phyloP scores from a whole-genome alignment of 176 grass and related monocot genomes.

The Saccharum spontaneum region DNA sequence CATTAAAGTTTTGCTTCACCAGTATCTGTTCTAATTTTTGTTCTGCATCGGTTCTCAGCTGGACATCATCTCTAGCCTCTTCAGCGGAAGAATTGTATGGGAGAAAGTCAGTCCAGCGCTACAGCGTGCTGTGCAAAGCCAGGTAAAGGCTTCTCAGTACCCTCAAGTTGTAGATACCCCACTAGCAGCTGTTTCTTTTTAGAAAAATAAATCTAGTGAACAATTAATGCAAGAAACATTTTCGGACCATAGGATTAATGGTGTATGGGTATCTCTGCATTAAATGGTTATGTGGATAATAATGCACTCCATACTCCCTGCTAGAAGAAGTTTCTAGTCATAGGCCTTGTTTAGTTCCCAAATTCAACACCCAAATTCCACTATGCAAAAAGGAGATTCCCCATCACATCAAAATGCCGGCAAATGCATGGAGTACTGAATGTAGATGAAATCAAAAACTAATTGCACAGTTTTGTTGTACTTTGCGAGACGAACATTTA shows the following conservation, averaged over 20 bases:
- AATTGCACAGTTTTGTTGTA: too few species aligned
- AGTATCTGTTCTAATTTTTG: constrained; percentile 30
- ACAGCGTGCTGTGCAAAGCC: constrained; percentile 85
- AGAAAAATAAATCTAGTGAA: constrained; percentile 9
- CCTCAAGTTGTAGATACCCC: not conserved
- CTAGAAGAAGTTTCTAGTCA: constrained; percentile 17
- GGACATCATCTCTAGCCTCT: constrained; percentile 90
- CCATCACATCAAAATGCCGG: too few species aligned
- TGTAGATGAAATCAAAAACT: too few species aligned
- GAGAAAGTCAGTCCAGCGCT: constrained; percentile 92
- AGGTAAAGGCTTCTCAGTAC: constrained; percentile 44
- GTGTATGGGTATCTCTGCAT: constrained; percentile 29
- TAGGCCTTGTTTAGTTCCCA: too few species aligned
- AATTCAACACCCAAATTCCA: too few species aligned
- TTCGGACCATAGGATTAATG: constrained; percentile 1
- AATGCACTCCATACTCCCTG: constrained; percentile 10
- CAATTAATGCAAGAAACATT: constrained; percentile 5
- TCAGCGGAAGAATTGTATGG: constrained; percentile 91
- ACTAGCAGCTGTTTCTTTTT: not conserved
- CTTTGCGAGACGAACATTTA: too few species aligned
- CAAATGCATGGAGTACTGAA: too few species aligned
- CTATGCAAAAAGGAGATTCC: too few species aligned
- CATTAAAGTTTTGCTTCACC: not conserved
- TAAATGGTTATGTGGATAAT: constrained; percentile 34
- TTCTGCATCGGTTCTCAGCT: constrained; percentile 46